These are phyloP conservation scores for Neonectria sp. DNA, from an alignment of 2,329 filamentous ascomycete genomes.

Conservation along the genomic window DNA sequence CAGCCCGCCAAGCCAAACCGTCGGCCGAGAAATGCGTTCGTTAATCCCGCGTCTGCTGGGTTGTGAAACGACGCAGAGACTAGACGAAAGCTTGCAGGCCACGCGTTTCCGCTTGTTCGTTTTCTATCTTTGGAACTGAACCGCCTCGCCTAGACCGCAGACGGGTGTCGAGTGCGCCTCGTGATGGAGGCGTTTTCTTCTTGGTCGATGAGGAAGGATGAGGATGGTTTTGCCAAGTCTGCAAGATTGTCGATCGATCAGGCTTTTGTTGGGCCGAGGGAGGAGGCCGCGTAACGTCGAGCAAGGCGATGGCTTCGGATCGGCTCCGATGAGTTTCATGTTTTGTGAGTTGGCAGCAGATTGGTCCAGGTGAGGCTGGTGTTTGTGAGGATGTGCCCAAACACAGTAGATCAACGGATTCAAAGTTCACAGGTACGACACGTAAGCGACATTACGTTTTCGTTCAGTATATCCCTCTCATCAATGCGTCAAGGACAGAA, in stretches of 20 bases:
- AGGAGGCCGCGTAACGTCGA: conserved; percentile 15
- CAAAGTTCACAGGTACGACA: not conserved
- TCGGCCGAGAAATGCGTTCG: conserved; percentile 1
- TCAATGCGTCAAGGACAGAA: not conserved
- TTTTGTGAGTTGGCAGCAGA: not conserved
- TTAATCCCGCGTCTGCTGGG: not conserved
- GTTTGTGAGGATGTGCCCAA: not conserved
- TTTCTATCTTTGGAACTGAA: conserved; percentile 24
- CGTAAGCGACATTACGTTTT: not conserved
- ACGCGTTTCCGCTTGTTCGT: conserved; percentile 17
- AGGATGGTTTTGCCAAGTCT: not conserved
- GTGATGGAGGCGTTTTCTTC: conserved; percentile 17
- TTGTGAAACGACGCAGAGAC: not conserved
- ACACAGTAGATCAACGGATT: not conserved
- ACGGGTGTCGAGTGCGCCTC: conserved; percentile 1
- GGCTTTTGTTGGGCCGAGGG: not conserved
- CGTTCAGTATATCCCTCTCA: not conserved
- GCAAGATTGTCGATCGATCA: conserved; percentile 6
- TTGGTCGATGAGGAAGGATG: conserved; percentile 7
- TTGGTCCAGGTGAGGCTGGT: not conserved
- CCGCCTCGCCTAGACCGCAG: not conserved
- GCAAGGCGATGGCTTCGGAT: not conserved
- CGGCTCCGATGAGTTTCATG: not conserved
- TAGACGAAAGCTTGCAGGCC: conserved; percentile 7
- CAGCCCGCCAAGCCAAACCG: conserved; percentile 5